Evolutionary conservation across 2,329 filamentous ascomycete genomes (phyloP).

Genomic region (Myriosclerotinia curreyana): DNA sequence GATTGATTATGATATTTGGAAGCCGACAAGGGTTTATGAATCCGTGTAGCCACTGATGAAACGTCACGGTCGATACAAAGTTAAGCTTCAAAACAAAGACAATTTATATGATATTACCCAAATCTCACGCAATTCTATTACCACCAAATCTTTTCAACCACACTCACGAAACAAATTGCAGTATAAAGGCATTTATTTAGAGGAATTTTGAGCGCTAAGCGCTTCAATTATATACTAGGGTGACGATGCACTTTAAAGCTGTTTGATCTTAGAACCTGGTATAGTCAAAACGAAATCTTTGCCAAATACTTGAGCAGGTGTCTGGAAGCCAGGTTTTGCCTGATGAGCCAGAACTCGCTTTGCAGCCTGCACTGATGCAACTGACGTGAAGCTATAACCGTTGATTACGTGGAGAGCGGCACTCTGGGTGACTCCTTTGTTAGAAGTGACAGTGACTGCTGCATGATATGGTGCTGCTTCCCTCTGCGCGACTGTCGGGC

Average conservation of each 20-base stretch:
- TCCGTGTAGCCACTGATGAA: too few relatives aligned
- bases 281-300: constrained; percentile 1
- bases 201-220: too few relatives aligned
- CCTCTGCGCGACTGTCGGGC: not conserved
- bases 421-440: not conserved
- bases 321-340: not conserved
- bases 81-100: too few relatives aligned
- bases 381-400: constrained; percentile 2
- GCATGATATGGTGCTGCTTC: constrained; percentile 3
- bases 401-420: constrained; percentile 1
- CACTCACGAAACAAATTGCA: too few relatives aligned
- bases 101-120: too few relatives aligned
- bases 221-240: too few relatives aligned
- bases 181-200: too few relatives aligned
- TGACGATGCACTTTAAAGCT: not conserved
- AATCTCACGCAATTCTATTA: too few relatives aligned
- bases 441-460: not conserved
- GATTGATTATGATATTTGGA: too few relatives aligned
- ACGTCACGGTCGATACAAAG: too few relatives aligned
- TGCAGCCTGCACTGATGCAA: constrained; percentile 1
- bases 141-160: too few relatives aligned
- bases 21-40: too few relatives aligned
- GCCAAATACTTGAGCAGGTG: not conserved
- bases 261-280: not conserved
- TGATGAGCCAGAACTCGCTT: not conserved